These are phyloP conservation scores for Neonectria hederae DNA, from an alignment of 2,329 filamentous ascomycete genomes.

Conservation along the genomic window DNA sequence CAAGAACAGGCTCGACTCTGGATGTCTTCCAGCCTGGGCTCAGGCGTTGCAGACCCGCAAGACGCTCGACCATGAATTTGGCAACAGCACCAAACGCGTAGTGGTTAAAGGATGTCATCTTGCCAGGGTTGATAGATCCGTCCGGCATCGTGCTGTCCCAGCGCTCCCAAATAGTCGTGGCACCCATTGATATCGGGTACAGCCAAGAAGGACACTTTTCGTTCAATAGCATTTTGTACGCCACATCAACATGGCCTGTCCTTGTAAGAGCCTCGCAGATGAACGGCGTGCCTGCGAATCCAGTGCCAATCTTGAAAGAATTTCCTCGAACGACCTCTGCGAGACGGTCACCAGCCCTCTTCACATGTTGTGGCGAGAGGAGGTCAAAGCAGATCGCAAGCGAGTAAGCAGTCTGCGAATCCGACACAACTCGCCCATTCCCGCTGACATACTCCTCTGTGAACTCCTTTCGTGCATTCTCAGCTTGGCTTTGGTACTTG, in stretches of 20 bases:
- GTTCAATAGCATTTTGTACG: conserved; percentile 51
- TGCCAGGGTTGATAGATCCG: conserved; percentile 50
- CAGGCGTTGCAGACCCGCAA: conserved; percentile 36
- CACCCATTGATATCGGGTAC: conserved; percentile 51
- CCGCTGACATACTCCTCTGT: conserved; percentile 35
- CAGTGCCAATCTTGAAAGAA: conserved; percentile 34
- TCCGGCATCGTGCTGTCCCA: conserved; percentile 53
- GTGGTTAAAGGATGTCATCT: conserved; percentile 56
- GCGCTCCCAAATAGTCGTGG: conserved; percentile 55
- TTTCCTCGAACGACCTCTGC: conserved; percentile 32
- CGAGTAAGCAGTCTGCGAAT: conserved; percentile 37
- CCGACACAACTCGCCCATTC: conserved; percentile 33
- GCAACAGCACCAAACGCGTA: conserved; percentile 53
- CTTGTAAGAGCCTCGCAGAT: conserved; percentile 35
- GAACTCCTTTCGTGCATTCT: conserved; percentile 28
- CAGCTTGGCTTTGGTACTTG: conserved; percentile 26
- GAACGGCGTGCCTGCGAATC: conserved; percentile 52
- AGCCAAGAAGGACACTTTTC: conserved; percentile 49
- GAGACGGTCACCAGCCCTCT: conserved; percentile 27
- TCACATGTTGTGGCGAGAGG: conserved; percentile 9
- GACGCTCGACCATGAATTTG: conserved; percentile 47
- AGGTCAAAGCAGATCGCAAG: conserved; percentile 38
- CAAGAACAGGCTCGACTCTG: conserved; percentile 28
- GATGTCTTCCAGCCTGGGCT: conserved; percentile 41
- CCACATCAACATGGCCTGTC: conserved; percentile 33